Evolutionary conservation across 2,329 filamentous ascomycete species (phyloP).

Genomic region (Grosmannia serpens): DNA sequence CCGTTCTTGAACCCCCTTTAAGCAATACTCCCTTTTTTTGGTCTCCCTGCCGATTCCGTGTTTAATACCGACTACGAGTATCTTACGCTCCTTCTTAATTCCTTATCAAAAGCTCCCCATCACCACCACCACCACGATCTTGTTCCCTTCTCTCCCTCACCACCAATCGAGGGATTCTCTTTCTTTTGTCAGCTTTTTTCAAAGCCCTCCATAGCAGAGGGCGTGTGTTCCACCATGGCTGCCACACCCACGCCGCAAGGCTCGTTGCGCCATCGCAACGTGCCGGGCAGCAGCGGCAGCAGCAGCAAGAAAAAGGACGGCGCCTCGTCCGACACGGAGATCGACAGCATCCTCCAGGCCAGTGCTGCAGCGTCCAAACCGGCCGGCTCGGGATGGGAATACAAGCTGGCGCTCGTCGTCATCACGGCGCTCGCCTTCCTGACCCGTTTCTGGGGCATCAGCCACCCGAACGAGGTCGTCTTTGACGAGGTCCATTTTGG

Average conservation of each 20-base stretch:
- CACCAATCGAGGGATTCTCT: not conserved
- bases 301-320: slow-evolving; percentile 37
- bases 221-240: not conserved
- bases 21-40: not conserved
- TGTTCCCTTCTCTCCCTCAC: not conserved
- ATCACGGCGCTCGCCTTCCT: slow-evolving; percentile 78
- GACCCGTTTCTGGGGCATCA: slow-evolving; percentile 93
- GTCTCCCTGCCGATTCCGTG: not conserved
- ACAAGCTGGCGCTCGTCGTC: slow-evolving; percentile 64
- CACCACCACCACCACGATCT: not conserved
- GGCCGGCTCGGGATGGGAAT: slow-evolving; percentile 61
- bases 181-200: not conserved
- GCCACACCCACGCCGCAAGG: slow-evolving; percentile 40
- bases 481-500: slow-evolving; percentile 99
- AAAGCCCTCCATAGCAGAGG: not conserved
- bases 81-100: not conserved
- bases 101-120: not conserved
- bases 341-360: slow-evolving; percentile 37
- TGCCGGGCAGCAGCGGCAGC: slow-evolving; percentile 20
- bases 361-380: slow-evolving; percentile 21
- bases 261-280: slow-evolving; percentile 48
- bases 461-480: slow-evolving; percentile 89
- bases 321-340: slow-evolving; percentile 30
- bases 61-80: too few species aligned
- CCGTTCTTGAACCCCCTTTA: not conserved